A percentile compares a stretch with the other conserved stretches of the same genome.
These are phyloP conservation scores for Tetrahymena malaccensis DNA, from an alignment of 73 alveolate genomes.

Conservation along the genomic window DNA sequence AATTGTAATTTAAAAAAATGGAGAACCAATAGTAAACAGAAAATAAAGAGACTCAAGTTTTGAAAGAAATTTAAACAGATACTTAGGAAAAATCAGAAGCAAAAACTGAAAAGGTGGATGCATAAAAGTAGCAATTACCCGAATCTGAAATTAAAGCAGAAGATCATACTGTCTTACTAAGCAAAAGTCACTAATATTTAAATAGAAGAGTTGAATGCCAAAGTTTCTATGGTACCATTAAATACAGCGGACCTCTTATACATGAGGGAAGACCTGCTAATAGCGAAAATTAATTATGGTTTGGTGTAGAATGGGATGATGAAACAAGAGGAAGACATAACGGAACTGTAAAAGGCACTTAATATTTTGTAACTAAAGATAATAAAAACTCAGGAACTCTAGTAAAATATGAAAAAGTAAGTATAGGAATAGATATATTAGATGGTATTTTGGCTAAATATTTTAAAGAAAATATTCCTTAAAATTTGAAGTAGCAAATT, in stretches of 20 bases:
- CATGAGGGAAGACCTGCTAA: slow-evolving; percentile 50
- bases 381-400: slow-evolving; percentile 32
- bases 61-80: background rate
- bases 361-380: slow-evolving; percentile 54
- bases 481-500: background rate
- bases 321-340: slow-evolving; percentile 81
- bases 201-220: slow-evolving; percentile 42
- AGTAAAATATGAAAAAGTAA: slow-evolving; percentile 20
- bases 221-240: slow-evolving; percentile 56
- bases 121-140: background rate
- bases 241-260: slow-evolving; percentile 57
- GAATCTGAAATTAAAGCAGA: background rate
- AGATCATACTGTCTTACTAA: background rate
- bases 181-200: background rate
- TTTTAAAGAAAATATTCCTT: slow-evolving; percentile 37
- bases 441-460: slow-evolving; percentile 32
- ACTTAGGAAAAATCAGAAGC: background rate
- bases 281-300: slow-evolving; percentile 80
- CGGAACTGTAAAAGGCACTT: slow-evolving; percentile 87
- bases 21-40: background rate
- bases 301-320: slow-evolving; percentile 96
- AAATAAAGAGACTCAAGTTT: background rate
- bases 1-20: background rate
- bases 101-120: background rate
- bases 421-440: slow-evolving; percentile 8